phyloP scores from a whole-genome alignment of 2,329 filamentous ascomycete species.

The Graphilbum ipis-grandicollis region DNA sequence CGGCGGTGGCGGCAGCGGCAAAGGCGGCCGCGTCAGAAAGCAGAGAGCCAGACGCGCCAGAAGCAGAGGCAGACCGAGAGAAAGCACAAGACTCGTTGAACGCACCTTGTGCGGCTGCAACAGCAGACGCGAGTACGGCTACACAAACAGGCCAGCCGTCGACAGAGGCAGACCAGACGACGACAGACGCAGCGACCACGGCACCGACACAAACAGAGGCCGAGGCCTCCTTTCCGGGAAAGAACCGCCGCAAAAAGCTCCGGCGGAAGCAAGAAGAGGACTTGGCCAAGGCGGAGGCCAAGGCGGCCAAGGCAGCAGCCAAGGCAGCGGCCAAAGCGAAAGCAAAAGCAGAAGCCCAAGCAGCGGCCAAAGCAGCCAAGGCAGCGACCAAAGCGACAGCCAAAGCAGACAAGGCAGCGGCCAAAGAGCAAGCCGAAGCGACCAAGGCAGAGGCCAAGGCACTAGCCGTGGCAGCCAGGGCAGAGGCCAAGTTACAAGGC shows the following conservation, averaged over 20 bases:
- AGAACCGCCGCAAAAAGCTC: slow-evolving; percentile 6
- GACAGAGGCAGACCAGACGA: no score
- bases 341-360: no score
- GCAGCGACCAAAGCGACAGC: neutral
- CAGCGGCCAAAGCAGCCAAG: no score
- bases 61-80: neutral
- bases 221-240: slow-evolving; percentile 3
- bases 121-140: no score
- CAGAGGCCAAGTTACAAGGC: slow-evolving; percentile 41
- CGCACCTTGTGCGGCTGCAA: no score
- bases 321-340: neutral
- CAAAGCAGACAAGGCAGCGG: neutral
- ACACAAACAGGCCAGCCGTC: no score
- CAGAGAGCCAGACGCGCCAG: neutral
- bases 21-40: no score
- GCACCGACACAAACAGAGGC: neutral
- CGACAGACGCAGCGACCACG: neutral
- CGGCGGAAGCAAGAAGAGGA: slow-evolving; percentile 2
- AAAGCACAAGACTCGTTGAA: no score
- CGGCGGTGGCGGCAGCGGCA: no score
- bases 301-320: neutral
- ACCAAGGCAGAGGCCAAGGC: neutral
- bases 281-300: neutral
- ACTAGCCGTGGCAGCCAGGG: slow-evolving; percentile 31
- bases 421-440: neutral